Evolutionary conservation across 1,139 yeast species (phyloP), one percentile per base, ranked within the genome.

Genomic region (Pneumocystis canis): DNA sequence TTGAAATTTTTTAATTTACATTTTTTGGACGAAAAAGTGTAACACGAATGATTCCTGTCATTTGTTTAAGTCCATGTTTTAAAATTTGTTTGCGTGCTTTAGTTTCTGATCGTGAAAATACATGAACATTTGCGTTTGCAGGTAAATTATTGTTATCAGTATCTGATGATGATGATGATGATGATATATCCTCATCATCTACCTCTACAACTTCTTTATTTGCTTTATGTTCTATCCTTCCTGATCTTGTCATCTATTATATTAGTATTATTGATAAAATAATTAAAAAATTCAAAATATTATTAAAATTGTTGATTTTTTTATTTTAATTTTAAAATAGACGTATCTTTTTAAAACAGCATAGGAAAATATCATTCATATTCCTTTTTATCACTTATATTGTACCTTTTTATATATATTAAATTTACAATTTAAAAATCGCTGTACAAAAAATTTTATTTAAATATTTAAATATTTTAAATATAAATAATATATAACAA

Each of bases 11-110:
- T 28, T 14, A 18, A 30, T 64, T 11, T 25, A 85, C 82, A 84
- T 89, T 89, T 77, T 94, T 90, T 79, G 89, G 84, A 81, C 88
- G 92, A 80, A 87, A 89, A 83, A 92, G 86, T 71, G 96, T 89
- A 73, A 92, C 98, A 80, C 98, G 87, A 77, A 88, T 80, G 75
- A 92, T 87, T 71, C 96, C 96, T 75, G 87, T 85, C 74, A 92
- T 83, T 79, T 84, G 89, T 83, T 88, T 89, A 79, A 92, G 82
- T 77, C 87, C 89, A 73, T 90, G 83, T 80, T 90, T 90, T 79
- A 84, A 80, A 79, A 92, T 85, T 74, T 85, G 78, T 75, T 87
- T 90, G 80, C 95, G 87, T 73, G 98, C 97, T 81, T 90, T 89
- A 84, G 88, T 87, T 80, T 90, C 97, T 79, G 88, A 86, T 80